These are phyloP conservation scores for Aspergillus pseudoviridinutans DNA, from an alignment of 2,329 filamentous ascomycete species.

Conservation along the genomic window DNA sequence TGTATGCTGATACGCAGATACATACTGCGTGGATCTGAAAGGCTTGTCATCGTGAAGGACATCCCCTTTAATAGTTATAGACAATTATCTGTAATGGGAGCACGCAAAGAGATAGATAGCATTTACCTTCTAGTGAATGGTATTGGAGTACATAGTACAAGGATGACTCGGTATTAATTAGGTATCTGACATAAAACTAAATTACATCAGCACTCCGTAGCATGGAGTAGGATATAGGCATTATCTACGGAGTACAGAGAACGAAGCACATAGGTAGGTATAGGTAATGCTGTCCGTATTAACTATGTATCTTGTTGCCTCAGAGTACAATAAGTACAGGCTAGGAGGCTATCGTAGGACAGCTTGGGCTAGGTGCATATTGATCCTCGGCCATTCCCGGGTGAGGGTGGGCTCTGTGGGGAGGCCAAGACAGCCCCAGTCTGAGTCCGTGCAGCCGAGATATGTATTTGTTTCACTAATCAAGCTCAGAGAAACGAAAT, in stretches of 20 bases:
- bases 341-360: not conserved
- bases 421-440: constrained; percentile 6
- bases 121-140: not conserved
- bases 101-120: not conserved
- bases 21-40: not conserved
- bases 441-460: constrained; percentile 32
- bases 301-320: no score
- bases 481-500: not conserved
- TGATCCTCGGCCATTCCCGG: constrained; percentile 23
- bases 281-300: not conserved
- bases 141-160: not conserved
- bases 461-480: constrained; percentile 32
- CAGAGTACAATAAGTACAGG: no score
- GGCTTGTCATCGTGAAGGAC: not conserved
- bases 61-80: not conserved
- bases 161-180: not conserved
- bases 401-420: constrained; percentile 11
- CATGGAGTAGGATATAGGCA: not conserved
- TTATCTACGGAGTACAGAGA: not conserved
- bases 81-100: not conserved
- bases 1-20: not conserved
- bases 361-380: not conserved
- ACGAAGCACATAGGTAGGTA: not conserved
- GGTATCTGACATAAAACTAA: not conserved
- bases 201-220: not conserved